Evolutionary conservation across 75 land plant genomes (phyloP), one percentile per base, ranked within the genome.

Genomic region (Larix kaempferi): DNA sequence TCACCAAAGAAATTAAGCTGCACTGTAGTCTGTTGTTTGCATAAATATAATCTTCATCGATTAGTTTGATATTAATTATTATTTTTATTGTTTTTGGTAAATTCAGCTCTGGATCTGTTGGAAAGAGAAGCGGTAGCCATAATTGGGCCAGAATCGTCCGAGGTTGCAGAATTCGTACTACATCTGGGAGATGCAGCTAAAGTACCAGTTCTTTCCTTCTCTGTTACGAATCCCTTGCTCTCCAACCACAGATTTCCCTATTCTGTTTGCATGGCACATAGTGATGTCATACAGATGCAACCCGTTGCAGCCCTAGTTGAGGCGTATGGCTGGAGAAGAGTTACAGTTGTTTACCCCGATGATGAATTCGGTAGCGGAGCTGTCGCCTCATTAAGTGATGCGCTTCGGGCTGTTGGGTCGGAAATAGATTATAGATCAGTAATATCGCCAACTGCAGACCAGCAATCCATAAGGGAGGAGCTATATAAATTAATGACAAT

Each of bases 191-290:
- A 74, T 14, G 83, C 79, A 49, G 71, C 85, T 11, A 86, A 84
- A 17, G 88, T 91, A 1, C 91, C 91, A 5, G 64, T 91, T 23
- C 26, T 91, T 2, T 83, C 91, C 58, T 88, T 77, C 73, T 82
- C 83, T 15, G 89, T 82, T 12, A 76, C 84, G 6, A 83, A 79
- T 75, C 91, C 91, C 15, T 60, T 82, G 17, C 75, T 91, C 19
- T 81, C 83, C 10, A 26, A 61, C 23, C 56, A 56, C 44, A 71
- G 57, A 11, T 78, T 57, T 57, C 87, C 91, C 12, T 89, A 76
- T 63, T 86, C 89, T 56, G 6, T 89, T 14, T 78, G 85, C 19
- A 77, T 88, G 6, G 73, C 88, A 1, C 83, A 64, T 41, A 88
- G 78, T 58, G 93, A 91, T 73, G 82, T 86, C 1, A 56, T 76